These are phyloP conservation scores for Nepenthes mirabilis DNA, from an alignment of 148 eudicot genomes.

Conservation along the genomic window DNA sequence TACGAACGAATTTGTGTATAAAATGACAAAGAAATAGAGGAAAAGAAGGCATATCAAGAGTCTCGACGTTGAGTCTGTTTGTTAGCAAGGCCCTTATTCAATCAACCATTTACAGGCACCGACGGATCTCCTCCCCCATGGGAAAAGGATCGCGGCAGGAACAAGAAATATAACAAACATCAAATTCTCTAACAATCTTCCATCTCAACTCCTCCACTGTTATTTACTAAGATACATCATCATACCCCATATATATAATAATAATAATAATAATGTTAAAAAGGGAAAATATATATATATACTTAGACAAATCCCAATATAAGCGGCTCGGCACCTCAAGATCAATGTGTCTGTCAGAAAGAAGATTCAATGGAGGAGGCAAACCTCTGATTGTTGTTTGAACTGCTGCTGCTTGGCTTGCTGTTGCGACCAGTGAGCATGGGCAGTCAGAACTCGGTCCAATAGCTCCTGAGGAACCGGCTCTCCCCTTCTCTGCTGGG, in stretches of 20 bases:
- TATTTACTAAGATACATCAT: too few relatives aligned
- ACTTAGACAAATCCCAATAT: too few relatives aligned
- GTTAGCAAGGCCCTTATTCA: not conserved
- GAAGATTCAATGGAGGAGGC: slow-evolving; percentile 37
- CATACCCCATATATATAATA: too few relatives aligned
- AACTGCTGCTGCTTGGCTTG: slow-evolving; percentile 70
- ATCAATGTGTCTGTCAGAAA: not conserved
- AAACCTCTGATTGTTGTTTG: slow-evolving; percentile 45
- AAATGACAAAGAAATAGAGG: too few relatives aligned
- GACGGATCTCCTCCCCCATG: not conserved
- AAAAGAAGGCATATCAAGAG: too few relatives aligned
- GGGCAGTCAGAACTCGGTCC: slow-evolving; percentile 76
- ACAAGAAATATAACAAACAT: not conserved
- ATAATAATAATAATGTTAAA: too few relatives aligned
- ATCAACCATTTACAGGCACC: not conserved
- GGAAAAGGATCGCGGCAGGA: not conserved
- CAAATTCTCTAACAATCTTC: too few relatives aligned
- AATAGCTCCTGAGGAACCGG: slow-evolving; percentile 87
- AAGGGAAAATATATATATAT: too few relatives aligned
- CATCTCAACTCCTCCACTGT: too few relatives aligned
- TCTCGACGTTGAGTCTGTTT: not conserved
- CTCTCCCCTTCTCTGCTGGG: slow-evolving; percentile 94
- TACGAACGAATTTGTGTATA: too few relatives aligned
- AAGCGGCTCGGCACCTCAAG: too few relatives aligned
- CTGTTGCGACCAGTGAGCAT: slow-evolving; percentile 78